Base-by-base conservation (phyloP, 2,329 filamentous ascomycete species). In the Didymella pomorum region DNA sequence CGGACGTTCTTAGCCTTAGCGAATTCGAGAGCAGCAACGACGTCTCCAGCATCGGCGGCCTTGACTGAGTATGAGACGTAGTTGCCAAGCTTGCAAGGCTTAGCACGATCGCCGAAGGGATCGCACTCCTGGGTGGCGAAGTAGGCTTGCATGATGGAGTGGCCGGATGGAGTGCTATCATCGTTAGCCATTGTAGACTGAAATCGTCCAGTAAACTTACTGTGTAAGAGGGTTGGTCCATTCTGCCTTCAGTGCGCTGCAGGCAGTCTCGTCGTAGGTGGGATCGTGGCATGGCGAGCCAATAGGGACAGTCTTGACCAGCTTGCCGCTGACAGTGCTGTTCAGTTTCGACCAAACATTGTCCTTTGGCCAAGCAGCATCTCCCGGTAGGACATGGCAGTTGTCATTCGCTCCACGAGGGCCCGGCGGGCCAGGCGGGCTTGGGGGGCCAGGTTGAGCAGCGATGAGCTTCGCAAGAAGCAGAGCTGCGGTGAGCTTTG, bases 231-330 rank as follows among this genome's bases (percentile, higher is more conserved):
- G 60, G 35, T 62, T 50, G 6, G 33, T 46, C 60, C 58, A 65
- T 35, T 33, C 16, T 33, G 75, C 70, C 51, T 60, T 55, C 35
- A 68, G 39, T 12, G 47, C 56, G 20, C 39, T 48, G 35, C 65
- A 68, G 21, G 50, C 52, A 8, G 12, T 52, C 31, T 53, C 65
- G 45, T 68, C 56, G 48, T 68, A 68, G 23, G 45, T 60, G 12
- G 61, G 61, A 42, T 61, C 73, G 56, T 78, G 76, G 59, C 76
- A 78, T 25, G 73, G 71, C 21, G 67, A 70, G 7, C 73, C 78
- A 16, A 79, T 69, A 16, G 78, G 78, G 4, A 78, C 71, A 16
- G 78, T 79, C 3, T 71, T 68, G 10, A 79, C 63, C 47, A 80
- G 65, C 51, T 71, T 72, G 42, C 78, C 78, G 25, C 65, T 69